Evolutionary conservation across 768 basidiomycete species (phyloP), one percentile per base, ranked within the genome.

Genomic region (Dentipellis sp.): DNA sequence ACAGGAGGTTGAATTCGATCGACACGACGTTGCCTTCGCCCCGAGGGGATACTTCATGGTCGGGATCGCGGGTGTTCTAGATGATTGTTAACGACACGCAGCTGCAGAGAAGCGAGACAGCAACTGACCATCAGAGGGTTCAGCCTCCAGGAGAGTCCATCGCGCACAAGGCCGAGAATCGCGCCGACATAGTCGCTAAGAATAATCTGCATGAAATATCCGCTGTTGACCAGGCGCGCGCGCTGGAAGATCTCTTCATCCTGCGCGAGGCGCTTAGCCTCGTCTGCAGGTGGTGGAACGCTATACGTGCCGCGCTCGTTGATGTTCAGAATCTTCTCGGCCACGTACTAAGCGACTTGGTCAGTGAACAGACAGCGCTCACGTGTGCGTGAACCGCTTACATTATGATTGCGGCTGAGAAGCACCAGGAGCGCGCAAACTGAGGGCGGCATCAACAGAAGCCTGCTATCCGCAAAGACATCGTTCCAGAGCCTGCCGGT

Each of bases 171-270:
- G 16, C 83, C 84, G 34, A 91, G 74, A 60, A 91, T 89, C 17
- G 78, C 77, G 16, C 85, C 86, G 16, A 91, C 83, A 58, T 91
- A 91, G 65, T 89, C 88, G 71, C 64, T 60, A 45, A 89, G 71
- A 62, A 88, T 83, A 37, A 84, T 78, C 58, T 83, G 78, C 77
- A 86, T 79, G 62, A 87, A 86, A 62, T 75, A 84, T 3, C 78
- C 84, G 53, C 82, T 83, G 66, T 91, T 91, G 47, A 90, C 81
- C 48, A 89, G 72, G 50, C 88, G 78, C 10, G 86, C 75, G 29
- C 84, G 79, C 56, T 86, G 76, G 71, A 88, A 91, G 48, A 91
- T 81, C 62, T 90, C 88, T 51, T 88, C 82, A 54, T 91, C 89
- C 64, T 91, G 88, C 0, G 62, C 68, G 12, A 63, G 49, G 45